phyloP scores from a whole-genome alignment of 169 alveolate genomes.

The Eimeria sp. region DNA sequence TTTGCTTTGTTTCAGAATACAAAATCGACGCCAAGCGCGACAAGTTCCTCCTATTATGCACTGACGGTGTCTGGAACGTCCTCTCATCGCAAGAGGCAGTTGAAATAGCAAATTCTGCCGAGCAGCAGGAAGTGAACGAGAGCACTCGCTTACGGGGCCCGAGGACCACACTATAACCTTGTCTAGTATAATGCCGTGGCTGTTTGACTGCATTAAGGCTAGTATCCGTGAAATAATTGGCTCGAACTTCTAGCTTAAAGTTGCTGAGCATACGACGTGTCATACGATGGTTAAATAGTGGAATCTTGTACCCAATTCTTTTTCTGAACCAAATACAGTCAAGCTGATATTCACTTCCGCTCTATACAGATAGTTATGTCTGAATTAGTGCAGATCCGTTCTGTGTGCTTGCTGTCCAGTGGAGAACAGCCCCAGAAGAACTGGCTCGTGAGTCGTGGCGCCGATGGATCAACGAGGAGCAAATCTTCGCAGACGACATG shows the following conservation, averaged over 20 bases:
- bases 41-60: conserved; percentile 83
- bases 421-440: conserved; percentile 86
- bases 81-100: conserved; percentile 89
- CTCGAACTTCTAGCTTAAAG: background rate
- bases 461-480: conserved; percentile 93
- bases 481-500: conserved; percentile 92
- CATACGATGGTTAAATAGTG: background rate
- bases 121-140: conserved; percentile 21
- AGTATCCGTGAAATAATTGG: background rate
- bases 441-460: conserved; percentile 94
- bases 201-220: no score
- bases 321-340: background rate
- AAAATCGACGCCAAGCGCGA: conserved; percentile 62
- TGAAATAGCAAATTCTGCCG: conserved; percentile 81
- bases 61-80: conserved; percentile 92
- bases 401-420: conserved; percentile 86
- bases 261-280: background rate
- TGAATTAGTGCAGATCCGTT: conserved; percentile 67
- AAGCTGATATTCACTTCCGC: background rate
- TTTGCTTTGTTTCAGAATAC: conserved; percentile 32
- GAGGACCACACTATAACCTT: background rate
- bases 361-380: background rate
- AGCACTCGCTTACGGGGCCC: background rate
- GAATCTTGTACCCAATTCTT: background rate
- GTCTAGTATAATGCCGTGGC: background rate